These are phyloP conservation scores for Botryococcus braunii DNA, from an alignment of 163 green algal species.

Conservation along the genomic window DNA sequence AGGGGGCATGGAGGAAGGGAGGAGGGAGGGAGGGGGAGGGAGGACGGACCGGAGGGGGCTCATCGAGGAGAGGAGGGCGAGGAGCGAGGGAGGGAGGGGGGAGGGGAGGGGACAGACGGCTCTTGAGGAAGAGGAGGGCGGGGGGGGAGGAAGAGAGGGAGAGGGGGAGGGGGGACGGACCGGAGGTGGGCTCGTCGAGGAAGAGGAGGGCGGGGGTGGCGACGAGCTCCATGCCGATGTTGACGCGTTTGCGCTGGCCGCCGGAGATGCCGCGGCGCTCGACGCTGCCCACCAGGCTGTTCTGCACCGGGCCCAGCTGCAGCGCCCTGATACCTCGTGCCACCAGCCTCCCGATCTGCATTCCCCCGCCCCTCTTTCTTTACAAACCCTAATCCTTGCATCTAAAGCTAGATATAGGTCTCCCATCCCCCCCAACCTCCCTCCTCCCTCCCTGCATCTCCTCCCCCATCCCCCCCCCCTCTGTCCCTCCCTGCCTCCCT, in stretches of 20 bases:
- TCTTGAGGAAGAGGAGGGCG: no score
- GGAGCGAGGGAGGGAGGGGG: no score
- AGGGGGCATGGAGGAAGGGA: no score
- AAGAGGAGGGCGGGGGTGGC: constrained; percentile 69
- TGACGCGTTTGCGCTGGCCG: constrained; percentile 85
- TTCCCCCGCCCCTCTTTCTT: not conserved
- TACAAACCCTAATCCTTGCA: not conserved
- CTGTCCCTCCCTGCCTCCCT: no score
- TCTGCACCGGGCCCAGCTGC: constrained; percentile 42
- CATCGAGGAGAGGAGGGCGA: no score
- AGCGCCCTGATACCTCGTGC: not conserved
- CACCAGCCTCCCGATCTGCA: not conserved
- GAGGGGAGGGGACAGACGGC: no score
- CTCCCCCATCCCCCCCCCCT: no score
- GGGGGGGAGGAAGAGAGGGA: no score
- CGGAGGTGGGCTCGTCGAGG: constrained; percentile 67
- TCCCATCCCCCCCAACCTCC: not conserved
- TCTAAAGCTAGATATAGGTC: not conserved
- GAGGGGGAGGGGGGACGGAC: no score
- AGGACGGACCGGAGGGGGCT: no score
- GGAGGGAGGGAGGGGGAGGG: no score
- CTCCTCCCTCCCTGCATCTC: no score
- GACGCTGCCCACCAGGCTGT: constrained; percentile 46
- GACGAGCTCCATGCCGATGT: constrained; percentile 78
- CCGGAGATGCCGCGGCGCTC: constrained; percentile 61